phyloP scores from a whole-genome alignment of 2,329 filamentous ascomycete species.

The Penicillium sp. region DNA sequence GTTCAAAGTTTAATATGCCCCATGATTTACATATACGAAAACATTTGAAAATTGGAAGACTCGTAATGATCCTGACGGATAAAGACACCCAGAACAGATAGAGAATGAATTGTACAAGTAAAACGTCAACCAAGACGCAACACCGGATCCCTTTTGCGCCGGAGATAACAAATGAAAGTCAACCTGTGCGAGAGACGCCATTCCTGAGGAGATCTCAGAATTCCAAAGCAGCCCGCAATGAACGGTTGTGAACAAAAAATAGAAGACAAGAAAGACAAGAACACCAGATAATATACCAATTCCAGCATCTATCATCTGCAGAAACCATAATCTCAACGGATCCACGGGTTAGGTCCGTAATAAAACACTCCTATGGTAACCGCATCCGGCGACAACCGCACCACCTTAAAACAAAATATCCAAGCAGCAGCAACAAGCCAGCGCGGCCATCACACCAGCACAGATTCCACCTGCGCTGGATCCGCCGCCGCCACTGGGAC shows the following conservation, averaged over 20 bases:
- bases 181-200: slow-evolving; percentile 16
- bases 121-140: slow-evolving; percentile 5
- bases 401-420: slow-evolving; percentile 44
- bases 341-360: neutral
- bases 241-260: neutral
- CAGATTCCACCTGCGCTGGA: slow-evolving; percentile 42
- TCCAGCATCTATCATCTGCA: neutral
- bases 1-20: neutral
- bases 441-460: slow-evolving; percentile 47
- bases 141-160: slow-evolving; percentile 15
- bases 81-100: neutral
- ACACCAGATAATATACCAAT: neutral
- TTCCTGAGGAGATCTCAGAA: neutral
- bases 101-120: slow-evolving; percentile 11
- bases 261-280: neutral
- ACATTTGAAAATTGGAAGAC: neutral
- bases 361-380: neutral
- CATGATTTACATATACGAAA: neutral
- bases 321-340: neutral
- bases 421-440: slow-evolving; percentile 53
- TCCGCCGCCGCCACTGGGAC: slow-evolving; percentile 29
- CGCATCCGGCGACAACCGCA: neutral
- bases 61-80: neutral
- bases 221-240: neutral
- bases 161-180: slow-evolving; percentile 9